A percentile compares a stretch with the other conserved stretches of the same genome.
phyloP scores from a whole-genome alignment of 1,284 basidiomycete genomes.

The Cryptococcus hybrid region DNA sequence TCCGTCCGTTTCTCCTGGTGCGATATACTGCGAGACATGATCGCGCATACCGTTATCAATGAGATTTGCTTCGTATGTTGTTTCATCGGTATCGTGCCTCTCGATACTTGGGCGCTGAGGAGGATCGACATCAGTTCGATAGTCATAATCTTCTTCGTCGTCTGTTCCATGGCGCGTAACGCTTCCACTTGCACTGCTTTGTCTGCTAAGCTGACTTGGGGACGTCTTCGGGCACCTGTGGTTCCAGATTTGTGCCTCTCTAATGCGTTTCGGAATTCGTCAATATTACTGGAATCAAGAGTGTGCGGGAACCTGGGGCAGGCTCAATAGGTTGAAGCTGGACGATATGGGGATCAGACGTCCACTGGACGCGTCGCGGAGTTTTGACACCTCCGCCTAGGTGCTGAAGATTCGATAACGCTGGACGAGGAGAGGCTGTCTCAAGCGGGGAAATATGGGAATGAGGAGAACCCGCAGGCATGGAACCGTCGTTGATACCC shows the following conservation, averaged over 20 bases:
- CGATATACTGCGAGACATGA: constrained; percentile 43
- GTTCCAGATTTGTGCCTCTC: constrained; percentile 29
- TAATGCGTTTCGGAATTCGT: constrained; percentile 35
- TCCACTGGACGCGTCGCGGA: constrained; percentile 48
- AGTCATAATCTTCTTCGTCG: constrained; percentile 47
- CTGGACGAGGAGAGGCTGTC: constrained; percentile 3
- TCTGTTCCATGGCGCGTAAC: constrained; percentile 5
- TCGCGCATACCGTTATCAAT: constrained; percentile 35
- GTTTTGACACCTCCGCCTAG: constrained; percentile 24
- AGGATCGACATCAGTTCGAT: constrained; percentile 43
- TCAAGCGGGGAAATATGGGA: constrained; percentile 3
- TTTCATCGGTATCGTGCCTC: constrained; percentile 2
- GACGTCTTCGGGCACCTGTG: background rate
- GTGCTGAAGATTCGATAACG: background rate
- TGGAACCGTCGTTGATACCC: background rate
- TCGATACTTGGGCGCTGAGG: constrained; percentile 8
- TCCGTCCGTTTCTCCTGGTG: constrained; percentile 52
- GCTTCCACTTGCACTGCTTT: constrained; percentile 19
- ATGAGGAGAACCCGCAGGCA: background rate
- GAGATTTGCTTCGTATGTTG: constrained; percentile 13
- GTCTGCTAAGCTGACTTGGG: constrained; percentile 21
- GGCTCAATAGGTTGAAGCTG: constrained; percentile 20
- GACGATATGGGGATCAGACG: constrained; percentile 42
- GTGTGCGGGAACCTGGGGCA: constrained; percentile 20
- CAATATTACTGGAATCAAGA: constrained; percentile 34